phyloP scores from a whole-genome alignment of 1,284 basidiomycete genomes.

The Phellinidium pouzarii region DNA sequence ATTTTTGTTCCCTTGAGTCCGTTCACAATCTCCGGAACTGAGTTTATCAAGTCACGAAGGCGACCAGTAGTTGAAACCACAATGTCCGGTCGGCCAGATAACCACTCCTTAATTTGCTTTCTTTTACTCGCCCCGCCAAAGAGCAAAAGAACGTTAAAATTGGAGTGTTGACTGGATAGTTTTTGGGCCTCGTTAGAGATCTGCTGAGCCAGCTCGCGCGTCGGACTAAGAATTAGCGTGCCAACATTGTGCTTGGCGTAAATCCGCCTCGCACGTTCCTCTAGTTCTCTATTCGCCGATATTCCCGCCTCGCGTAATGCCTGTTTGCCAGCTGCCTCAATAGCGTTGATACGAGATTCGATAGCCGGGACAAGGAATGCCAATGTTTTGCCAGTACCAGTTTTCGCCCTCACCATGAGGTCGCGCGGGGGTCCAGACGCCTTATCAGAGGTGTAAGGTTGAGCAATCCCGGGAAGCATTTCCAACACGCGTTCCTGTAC shows the following conservation, averaged over 20 bases:
- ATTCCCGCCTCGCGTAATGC: constrained; percentile 37
- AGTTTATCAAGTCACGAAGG: constrained; percentile 71
- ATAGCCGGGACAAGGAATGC: constrained; percentile 88
- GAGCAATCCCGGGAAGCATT: constrained; percentile 52
- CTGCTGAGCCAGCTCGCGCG: constrained; percentile 90
- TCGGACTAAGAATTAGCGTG: constrained; percentile 85
- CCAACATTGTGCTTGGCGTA: constrained; percentile 54
- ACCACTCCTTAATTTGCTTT: constrained; percentile 65
- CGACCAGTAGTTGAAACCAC: constrained; percentile 93
- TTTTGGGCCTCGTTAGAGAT: constrained; percentile 83
- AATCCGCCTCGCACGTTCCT: constrained; percentile 28
- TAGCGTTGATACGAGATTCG: constrained; percentile 58
- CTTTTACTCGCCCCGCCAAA: constrained; percentile 75
- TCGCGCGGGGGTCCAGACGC: constrained; percentile 41
- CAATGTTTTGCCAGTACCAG: constrained; percentile 90
- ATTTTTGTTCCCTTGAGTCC: constrained; percentile 52
- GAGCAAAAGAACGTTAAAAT: constrained; percentile 70
- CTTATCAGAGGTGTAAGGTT: constrained; percentile 31
- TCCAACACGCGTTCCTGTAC: constrained; percentile 82
- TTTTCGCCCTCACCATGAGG: constrained; percentile 81
- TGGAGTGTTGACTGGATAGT: constrained; percentile 58
- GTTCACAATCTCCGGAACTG: constrained; percentile 49
- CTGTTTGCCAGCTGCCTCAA: constrained; percentile 36
- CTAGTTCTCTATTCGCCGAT: constrained; percentile 28
- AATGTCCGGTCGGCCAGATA: constrained; percentile 66